phyloP scores from a whole-genome alignment of 2,329 filamentous ascomycete species.

The Plectosphaerella plurivora region DNA sequence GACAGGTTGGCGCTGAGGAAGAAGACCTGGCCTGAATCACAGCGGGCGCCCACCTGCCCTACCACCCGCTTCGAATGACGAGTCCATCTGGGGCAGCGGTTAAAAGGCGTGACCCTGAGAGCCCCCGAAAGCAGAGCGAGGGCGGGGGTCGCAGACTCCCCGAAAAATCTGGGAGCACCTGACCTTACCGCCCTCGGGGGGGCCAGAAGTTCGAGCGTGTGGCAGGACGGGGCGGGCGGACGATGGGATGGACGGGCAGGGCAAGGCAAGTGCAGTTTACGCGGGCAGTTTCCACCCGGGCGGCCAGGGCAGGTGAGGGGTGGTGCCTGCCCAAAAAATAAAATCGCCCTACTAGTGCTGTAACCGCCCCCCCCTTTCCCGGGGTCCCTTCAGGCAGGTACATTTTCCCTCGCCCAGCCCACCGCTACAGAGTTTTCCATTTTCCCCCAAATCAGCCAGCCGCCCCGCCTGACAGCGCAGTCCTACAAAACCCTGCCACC shows the following conservation, averaged over 20 bases:
- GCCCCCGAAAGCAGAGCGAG: not conserved
- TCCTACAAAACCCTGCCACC: conserved; percentile 1
- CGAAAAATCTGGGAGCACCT: too few species aligned
- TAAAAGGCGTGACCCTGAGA: not conserved
- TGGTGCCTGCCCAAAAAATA: not conserved
- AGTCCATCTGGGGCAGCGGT: not conserved
- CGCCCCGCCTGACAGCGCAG: not conserved
- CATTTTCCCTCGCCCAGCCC: not conserved
- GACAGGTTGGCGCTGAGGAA: too few species aligned
- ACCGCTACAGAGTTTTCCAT: not conserved
- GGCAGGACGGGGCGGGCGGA: not conserved
- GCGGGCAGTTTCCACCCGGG: not conserved
- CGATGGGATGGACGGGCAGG: too few species aligned
- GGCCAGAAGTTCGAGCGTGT: not conserved
- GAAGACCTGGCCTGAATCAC: too few species aligned
- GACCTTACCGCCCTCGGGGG: not conserved
- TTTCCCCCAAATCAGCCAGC: not conserved
- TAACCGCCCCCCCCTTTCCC: not conserved
- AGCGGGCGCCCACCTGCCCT: too few species aligned
- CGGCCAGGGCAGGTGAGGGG: not conserved
- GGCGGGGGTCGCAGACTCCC: too few species aligned
- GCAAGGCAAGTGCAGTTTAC: not conserved
- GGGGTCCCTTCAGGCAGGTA: not conserved
- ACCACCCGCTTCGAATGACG: too few species aligned
- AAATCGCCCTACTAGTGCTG: not conserved